Conservation (phyloP, 2,329 filamentous ascomycete species). For the Cladorrhinum sp. region DNA sequence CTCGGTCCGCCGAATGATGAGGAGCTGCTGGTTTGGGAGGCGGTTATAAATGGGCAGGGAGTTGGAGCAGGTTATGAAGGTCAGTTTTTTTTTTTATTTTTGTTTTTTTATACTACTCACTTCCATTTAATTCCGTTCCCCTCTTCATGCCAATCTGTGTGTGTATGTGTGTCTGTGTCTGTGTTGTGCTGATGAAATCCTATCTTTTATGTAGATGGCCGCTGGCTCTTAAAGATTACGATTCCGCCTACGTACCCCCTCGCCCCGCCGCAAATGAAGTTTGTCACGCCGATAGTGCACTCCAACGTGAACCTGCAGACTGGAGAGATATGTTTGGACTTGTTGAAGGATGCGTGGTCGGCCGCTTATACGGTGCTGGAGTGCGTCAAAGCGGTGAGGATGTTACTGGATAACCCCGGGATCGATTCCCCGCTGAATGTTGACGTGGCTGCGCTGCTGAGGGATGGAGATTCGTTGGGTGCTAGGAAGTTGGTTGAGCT, state of each 20-base stretch:
- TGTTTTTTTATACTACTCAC: no score
- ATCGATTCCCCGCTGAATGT: slow-evolving; percentile 75
- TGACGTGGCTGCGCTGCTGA: slow-evolving; percentile 68
- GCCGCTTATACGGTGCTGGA: slow-evolving; percentile 79
- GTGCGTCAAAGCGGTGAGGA: slow-evolving; percentile 68
- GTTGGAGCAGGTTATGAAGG: slow-evolving; percentile 56
- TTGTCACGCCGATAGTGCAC: slow-evolving; percentile 82
- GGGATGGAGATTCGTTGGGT: slow-evolving; percentile 65
- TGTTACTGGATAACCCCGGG: slow-evolving; percentile 66
- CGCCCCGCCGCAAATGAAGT: slow-evolving; percentile 71
- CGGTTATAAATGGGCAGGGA: slow-evolving; percentile 57
- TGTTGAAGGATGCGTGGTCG: slow-evolving; percentile 77
- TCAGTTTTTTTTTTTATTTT: slow-evolving; percentile 32
- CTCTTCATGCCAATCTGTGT: neutral
- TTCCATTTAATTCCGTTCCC: no score
- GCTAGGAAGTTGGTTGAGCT: slow-evolving; percentile 69
- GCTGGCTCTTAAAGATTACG: slow-evolving; percentile 76
- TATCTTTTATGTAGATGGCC: slow-evolving; percentile 63
- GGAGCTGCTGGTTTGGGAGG: slow-evolving; percentile 57
- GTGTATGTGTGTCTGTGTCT: neutral
- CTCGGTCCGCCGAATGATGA: slow-evolving; percentile 53
- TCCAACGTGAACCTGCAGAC: slow-evolving; percentile 69
- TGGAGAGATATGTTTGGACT: slow-evolving; percentile 91
- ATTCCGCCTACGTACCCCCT: slow-evolving; percentile 79
- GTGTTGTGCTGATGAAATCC: neutral